These are phyloP conservation scores for Tulasnella sp. DNA, from an alignment of 768 basidiomycete species.

Conservation along the genomic window DNA sequence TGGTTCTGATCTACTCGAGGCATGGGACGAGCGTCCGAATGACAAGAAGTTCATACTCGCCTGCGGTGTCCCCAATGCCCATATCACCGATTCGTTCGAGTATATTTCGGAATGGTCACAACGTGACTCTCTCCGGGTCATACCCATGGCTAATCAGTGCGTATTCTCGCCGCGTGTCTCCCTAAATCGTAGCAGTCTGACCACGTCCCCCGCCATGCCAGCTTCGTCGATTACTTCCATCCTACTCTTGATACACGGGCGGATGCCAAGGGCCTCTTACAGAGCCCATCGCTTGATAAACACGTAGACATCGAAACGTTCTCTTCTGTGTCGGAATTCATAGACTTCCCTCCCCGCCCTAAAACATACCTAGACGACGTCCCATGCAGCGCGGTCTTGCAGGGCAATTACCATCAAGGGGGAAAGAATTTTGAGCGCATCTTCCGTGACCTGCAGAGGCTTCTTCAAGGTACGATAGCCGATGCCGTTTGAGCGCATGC, in stretches of 20 bases:
- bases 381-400: background rate
- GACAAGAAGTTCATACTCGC: constrained; percentile 20
- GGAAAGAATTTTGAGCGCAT: background rate
- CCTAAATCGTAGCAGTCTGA: background rate
- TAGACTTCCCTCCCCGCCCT: background rate
- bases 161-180: background rate
- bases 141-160: constrained; percentile 19
- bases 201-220: no score
- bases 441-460: background rate
- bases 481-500: no score
- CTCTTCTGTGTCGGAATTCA: background rate
- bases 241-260: no score
- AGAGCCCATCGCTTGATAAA: background rate
- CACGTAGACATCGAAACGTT: background rate
- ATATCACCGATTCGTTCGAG: background rate
- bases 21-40: constrained; percentile 17
- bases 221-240: background rate
- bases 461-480: background rate
- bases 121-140: constrained; percentile 2
- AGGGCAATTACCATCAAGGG: background rate
- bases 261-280: background rate
- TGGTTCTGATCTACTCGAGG: constrained; percentile 1
- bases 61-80: constrained; percentile 14
- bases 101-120: constrained; percentile 9
- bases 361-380: background rate